Percentiles rank a stretch among this genome's conserved stretches.
Conservation (phyloP, 2,329 filamentous ascomycete genomes). For the Aspergillus fructus region DNA sequence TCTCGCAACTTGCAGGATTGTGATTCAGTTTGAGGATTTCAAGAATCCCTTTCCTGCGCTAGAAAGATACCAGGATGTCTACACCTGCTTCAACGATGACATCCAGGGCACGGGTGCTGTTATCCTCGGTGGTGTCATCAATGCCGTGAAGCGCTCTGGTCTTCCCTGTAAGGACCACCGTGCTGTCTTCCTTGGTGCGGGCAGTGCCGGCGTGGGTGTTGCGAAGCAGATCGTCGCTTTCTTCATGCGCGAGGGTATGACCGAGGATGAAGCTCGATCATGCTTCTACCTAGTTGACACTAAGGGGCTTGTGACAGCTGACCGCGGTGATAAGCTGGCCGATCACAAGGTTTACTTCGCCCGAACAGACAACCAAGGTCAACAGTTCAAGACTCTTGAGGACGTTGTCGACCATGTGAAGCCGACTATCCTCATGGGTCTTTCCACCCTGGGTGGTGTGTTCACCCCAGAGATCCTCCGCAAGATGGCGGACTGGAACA, state of each 20-base stretch:
- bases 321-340: conserved; percentile 90
- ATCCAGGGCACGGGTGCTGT: conserved; percentile 97
- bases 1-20: conserved; percentile 49
- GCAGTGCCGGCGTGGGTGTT: conserved; percentile 93
- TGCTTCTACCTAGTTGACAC: conserved; percentile 99
- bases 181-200: conserved; percentile 93
- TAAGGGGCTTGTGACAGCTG: conserved; percentile 87
- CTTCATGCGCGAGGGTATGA: conserved; percentile 88
- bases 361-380: conserved; percentile 63
- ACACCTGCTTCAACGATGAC: conserved; percentile 98
- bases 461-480: conserved; percentile 87
- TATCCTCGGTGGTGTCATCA: conserved; percentile 78
- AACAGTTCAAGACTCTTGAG: conserved; percentile 73
- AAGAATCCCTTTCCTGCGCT: conserved; percentile 96
- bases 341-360: conserved; percentile 77
- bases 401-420: conserved; percentile 93
- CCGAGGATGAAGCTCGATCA: conserved; percentile 79
- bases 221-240: conserved; percentile 97
- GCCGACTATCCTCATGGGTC: conserved; percentile 89
- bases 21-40: conserved; percentile 96
- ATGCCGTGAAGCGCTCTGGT: conserved; percentile 76
- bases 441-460: conserved; percentile 90
- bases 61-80: conserved; percentile 80
- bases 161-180: conserved; percentile 86
- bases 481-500: conserved; percentile 61